A percentile compares a stretch with the other conserved stretches of the same genome.
Conservation (phyloP, 179 eudicot genomes). For the Sideroxylon spinosum region DNA sequence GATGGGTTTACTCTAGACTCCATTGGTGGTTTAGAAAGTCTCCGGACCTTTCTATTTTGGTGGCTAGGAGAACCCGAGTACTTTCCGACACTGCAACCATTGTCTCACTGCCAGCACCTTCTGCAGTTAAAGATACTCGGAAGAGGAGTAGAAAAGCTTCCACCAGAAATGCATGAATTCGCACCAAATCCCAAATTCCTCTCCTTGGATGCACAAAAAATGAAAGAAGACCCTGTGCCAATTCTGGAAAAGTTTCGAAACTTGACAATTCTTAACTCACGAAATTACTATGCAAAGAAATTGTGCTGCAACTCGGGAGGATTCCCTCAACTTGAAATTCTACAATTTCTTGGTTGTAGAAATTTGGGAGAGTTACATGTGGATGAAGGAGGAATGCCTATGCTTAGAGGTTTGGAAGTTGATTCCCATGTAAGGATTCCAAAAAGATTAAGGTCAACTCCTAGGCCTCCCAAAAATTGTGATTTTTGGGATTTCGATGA, state of each 20-base stretch:
- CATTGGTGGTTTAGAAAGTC: neutral
- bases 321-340: neutral
- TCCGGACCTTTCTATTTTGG: neutral
- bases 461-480: neutral
- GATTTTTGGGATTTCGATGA: too few relatives aligned
- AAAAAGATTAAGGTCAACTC: neutral
- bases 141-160: neutral
- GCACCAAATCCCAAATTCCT: neutral
- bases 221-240: neutral
- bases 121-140: neutral
- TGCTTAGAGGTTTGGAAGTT: neutral
- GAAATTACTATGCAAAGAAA: neutral
- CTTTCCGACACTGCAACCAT: neutral
- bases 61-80: too few relatives aligned
- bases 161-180: neutral
- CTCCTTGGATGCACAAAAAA: too few relatives aligned
- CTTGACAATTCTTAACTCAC: neutral
- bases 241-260: neutral
- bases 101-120: neutral
- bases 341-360: neutral
- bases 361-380: neutral
- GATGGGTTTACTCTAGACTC: neutral
- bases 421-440: neutral
- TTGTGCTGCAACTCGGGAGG: neutral
- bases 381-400: neutral